Base-by-base conservation (phyloP, 2,329 filamentous ascomycete genomes). In the Colletotrichum kahawae region DNA sequence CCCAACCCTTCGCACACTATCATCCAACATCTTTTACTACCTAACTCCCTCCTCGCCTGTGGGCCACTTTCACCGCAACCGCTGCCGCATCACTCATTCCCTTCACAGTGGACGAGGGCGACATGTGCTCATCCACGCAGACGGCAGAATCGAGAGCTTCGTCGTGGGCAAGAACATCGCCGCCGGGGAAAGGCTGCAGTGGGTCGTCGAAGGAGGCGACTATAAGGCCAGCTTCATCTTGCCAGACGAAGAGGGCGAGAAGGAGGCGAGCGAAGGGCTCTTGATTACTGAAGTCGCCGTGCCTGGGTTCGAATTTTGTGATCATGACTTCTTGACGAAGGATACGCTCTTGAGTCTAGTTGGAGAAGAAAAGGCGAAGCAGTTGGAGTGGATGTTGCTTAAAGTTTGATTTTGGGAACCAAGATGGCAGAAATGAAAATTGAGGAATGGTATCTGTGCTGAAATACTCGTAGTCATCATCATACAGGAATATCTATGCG, bases 251-350 rank as follows among this genome's bases (percentile, higher is more conserved):
- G 87, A 88, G 67, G 81, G 80, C 27, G 82, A 82, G 57, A 78
- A 80, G 6, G 79, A 83, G 66, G 84, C 82, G 48, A 85, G 83
- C 48, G 86, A 85, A 21, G 90, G 90, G 0, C 81, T 93, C 78
- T 84, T 94, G 83, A 93, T 94, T 74, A 91, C 89, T 63, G 92
- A 94, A 85, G 93, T 91, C 0, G 92, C 93, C 2, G 87, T 93
- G 9, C 92, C 92, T 1, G 93, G 92, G 0, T 94, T 94, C 79
- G 92, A 93, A 79, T 93, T 87, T 78, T 86, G 85, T 72, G 92
- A 94, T 81, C 92, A 94, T 81, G 91, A 93, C 79, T 94, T 94
- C 78, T 85, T 95, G 78, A 87, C 85, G 7, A 81, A 80, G 16
- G 85, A 89, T 62, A 84, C 84, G 14, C 84, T 93, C 77, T 80